Percentiles rank a stretch among this genome's conserved stretches.
Conservation (phyloP, 2,329 filamentous ascomycete genomes). For the Monosporascus cannonballus region DNA sequence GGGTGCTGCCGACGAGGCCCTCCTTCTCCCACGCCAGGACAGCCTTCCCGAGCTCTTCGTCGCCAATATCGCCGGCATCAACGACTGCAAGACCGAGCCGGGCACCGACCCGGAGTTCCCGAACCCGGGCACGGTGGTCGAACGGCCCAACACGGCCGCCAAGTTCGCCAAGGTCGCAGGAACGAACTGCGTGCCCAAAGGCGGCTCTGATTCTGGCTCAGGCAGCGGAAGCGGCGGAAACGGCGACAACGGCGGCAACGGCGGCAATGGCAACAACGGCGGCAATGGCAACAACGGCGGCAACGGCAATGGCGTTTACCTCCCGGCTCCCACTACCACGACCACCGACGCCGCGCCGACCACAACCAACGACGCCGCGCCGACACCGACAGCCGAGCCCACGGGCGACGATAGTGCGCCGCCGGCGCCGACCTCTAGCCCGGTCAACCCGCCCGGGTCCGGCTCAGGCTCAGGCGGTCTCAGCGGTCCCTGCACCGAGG, state of each 20-base stretch:
- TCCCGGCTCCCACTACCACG: constrained; percentile 1
- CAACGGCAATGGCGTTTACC: neutral
- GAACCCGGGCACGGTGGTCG: constrained; percentile 50
- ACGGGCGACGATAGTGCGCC: constrained; percentile 6
- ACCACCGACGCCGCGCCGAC: neutral
- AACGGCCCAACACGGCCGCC: constrained; percentile 29
- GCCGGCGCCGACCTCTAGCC: constrained; percentile 5
- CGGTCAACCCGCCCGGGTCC: constrained; percentile 4
- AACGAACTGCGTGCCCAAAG: constrained; percentile 23
- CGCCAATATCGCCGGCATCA: constrained; percentile 50
- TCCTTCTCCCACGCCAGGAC: constrained; percentile 31
- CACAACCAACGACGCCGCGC: neutral
- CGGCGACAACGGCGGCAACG: neutral
- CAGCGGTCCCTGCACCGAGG: constrained; percentile 24
- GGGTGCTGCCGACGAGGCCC: constrained; percentile 22
- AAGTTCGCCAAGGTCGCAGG: constrained; percentile 21
- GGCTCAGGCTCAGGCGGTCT: constrained; percentile 11
- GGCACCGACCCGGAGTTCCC: constrained; percentile 54
- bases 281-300: neutral
- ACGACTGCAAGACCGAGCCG: constrained; percentile 48
- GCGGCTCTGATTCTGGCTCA: constrained; percentile 9
- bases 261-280: constrained; percentile 1
- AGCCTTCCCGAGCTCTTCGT: constrained; percentile 61
- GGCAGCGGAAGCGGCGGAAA: neutral
- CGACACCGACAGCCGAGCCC: constrained; percentile 1